phyloP scores from a whole-genome alignment of 306 rosid species.

The Lotus japonicus region DNA sequence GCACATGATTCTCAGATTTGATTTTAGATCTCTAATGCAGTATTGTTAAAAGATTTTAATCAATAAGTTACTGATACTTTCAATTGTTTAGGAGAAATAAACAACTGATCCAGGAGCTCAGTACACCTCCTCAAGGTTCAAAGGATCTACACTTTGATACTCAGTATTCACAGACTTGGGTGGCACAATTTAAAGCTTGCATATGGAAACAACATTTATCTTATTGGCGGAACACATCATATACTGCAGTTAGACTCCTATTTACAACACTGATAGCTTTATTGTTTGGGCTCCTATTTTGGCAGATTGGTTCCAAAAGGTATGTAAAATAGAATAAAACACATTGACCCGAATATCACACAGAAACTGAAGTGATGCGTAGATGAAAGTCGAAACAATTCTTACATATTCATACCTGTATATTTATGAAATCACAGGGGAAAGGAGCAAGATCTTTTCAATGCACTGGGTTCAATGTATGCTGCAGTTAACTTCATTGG shows the following conservation, averaged over 20 bases:
- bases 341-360: background rate
- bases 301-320: conserved; percentile 43
- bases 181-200: conserved; percentile 33
- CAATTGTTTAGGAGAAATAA: conserved; percentile 34
- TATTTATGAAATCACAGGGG: conserved; percentile 18
- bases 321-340: background rate
- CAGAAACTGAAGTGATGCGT: background rate
- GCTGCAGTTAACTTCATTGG: conserved; percentile 63
- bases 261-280: conserved; percentile 37
- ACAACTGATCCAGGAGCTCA: conserved; percentile 30
- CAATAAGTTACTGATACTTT: background rate
- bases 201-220: conserved; percentile 46
- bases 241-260: conserved; percentile 38
- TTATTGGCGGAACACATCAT: conserved; percentile 40
- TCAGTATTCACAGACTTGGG: conserved; percentile 27
- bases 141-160: conserved; percentile 29
- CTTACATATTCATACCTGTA: background rate
- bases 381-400: background rate
- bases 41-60: background rate
- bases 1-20: background rate
- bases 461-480: conserved; percentile 84
- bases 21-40: background rate
- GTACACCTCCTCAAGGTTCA: conserved; percentile 28
- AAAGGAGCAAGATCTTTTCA: conserved; percentile 54
- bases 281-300: conserved; percentile 36